Evolutionary conservation across 2,329 filamentous ascomycete species (phyloP), one percentile per base, ranked within the genome.

Genomic region (Colletotrichum gloeosporioides): DNA sequence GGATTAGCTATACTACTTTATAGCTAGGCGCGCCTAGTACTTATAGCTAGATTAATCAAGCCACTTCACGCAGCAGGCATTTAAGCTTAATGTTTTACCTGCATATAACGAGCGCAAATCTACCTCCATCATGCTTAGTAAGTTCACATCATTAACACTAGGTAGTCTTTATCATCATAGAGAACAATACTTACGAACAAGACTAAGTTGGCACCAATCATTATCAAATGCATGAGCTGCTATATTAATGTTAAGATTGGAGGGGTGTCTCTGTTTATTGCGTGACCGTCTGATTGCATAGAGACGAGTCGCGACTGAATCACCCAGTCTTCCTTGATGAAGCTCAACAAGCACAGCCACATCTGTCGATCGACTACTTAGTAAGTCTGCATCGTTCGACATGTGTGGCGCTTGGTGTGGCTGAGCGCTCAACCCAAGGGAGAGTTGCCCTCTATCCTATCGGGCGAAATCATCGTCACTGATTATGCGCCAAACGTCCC

Each of bases 251-350:
- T n/a, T 10, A 49, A 0, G 12, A 53, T 8, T 53, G n/a, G 44
- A 53, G 44, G 4, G 13, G n/a, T 53, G 10, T 22, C 0, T 1
- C 10, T 7, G 6, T 8, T 13, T 8, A 6, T 53, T 22, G 44
- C 44, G 44, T n/a, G 0, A 10, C 3, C 9, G 6, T 49, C n/a
- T 49, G 44, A 13, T 22, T n/a, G 0, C 44, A 53, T 0, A 53
- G n/a, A 22, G n/a, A 53, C 44, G 6, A 53, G 44, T 22, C 16
- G 9, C 15, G 16, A 49, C 9, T 22, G n/a, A 62, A 31, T 62
- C 31, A 10, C 29, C 6, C 29, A 1, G 12, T 4, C 16, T 29
- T 3, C 6, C 25, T 32, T n/a, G 16, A 29, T n/a, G 12, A n/a
- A 61, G 27, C 10, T 29, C 10, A 32, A 12, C 22, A 12, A 62